A percentile compares a stretch with the other conserved stretches of the same genome.
phyloP scores from a whole-genome alignment of 2,329 filamentous ascomycete species.

The Colletotrichum sublineola region DNA sequence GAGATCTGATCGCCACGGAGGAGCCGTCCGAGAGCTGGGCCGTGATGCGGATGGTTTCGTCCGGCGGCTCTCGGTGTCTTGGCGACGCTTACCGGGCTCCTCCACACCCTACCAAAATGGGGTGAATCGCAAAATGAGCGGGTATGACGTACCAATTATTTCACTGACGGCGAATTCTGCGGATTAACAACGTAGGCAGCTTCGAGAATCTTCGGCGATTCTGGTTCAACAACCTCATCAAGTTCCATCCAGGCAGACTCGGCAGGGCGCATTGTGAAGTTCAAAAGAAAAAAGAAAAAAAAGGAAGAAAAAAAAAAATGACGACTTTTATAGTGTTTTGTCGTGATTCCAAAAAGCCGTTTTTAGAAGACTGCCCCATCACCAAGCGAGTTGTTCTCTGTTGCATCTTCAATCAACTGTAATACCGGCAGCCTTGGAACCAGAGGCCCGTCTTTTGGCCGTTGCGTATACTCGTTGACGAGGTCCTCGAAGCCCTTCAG shows the following conservation, averaged over 20 bases:
- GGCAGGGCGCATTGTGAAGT: not conserved
- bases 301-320: not conserved
- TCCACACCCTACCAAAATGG: conserved; percentile 1
- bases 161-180: conserved; percentile 10
- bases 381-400: not conserved
- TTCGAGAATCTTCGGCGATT: conserved; percentile 10
- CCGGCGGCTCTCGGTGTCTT: not conserved
- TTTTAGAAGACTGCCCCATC: no score
- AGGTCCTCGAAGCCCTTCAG: not conserved
- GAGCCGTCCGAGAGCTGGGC: not conserved
- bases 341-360: not conserved
- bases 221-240: not conserved
- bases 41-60: conserved; percentile 16
- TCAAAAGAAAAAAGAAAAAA: not conserved
- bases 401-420: not conserved
- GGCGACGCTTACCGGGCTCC: not conserved
- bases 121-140: not conserved
- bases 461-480: conserved; percentile 4
- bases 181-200: not conserved
- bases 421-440: conserved; percentile 6
- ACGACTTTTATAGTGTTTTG: not conserved
- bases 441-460: conserved; percentile 21
- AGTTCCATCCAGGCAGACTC: conserved; percentile 5
- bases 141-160: conserved; percentile 21
- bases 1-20: conserved; percentile 10